These are phyloP conservation scores for Cystobasidium tubakii DNA, from an alignment of 768 basidiomycete genomes.

Conservation along the genomic window DNA sequence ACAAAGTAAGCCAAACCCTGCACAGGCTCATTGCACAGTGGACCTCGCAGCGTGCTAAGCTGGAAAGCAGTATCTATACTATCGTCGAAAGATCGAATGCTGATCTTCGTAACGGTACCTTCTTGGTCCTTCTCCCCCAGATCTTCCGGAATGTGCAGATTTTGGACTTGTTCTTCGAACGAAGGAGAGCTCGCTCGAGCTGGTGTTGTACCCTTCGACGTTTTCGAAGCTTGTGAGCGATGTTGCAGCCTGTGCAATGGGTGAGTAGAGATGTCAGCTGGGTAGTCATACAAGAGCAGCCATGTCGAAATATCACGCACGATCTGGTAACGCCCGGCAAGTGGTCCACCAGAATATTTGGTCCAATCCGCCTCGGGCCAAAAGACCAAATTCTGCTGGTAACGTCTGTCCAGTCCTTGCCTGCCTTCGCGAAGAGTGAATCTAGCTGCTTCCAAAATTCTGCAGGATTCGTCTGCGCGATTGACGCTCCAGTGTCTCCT, in stretches of 20 bases:
- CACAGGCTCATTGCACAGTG: conserved; percentile 88
- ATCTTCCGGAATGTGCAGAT: neutral
- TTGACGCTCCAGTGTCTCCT: conserved; percentile 52
- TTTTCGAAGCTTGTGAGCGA: conserved; percentile 17
- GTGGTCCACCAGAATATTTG: conserved; percentile 75
- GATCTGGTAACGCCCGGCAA: neutral
- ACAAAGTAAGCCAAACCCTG: conserved; percentile 88
- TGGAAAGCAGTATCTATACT: conserved; percentile 90
- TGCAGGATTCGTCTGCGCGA: conserved; percentile 62
- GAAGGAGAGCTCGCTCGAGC: conserved; percentile 3
- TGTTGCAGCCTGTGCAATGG: conserved; percentile 37
- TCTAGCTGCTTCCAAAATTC: conserved; percentile 73
- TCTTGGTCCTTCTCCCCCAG: neutral
- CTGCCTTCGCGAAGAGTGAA: conserved; percentile 61
- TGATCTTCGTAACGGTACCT: conserved; percentile 27
- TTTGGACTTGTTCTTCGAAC: conserved; percentile 33
- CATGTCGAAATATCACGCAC: conserved; percentile 36
- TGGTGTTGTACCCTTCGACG: conserved; percentile 13
- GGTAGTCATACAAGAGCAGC: neutral
- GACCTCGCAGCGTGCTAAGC: conserved; percentile 86
- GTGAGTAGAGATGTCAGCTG: neutral
- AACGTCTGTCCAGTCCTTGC: conserved; percentile 71
- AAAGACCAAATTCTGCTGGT: conserved; percentile 77
- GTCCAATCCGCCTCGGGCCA: conserved; percentile 79
- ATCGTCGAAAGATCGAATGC: conserved; percentile 63